Base-by-base conservation (phyloP, 176 grass and related monocot species). In the Zoysia pacifica region DNA sequence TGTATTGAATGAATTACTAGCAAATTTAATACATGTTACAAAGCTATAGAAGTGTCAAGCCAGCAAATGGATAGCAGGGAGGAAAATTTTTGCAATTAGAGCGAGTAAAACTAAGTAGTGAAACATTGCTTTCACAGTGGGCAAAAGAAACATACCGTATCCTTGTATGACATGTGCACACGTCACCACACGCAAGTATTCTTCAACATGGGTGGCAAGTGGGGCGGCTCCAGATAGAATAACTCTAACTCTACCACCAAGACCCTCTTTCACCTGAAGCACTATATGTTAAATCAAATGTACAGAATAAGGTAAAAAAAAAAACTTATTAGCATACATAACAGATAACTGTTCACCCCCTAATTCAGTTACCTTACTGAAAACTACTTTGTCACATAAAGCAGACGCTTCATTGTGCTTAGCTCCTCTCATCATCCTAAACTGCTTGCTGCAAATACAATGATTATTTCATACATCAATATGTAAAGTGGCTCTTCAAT, bases 151-250 rank as follows among this genome's bases (percentile, higher is more conserved):
- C 18, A 47, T 93, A 99, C 96, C 92, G 8, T 99, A 99, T 87
- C 96, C 96, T 87, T 95, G 96, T 77, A 95, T 58, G 67, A 99
- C 96, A 87, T 93, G 88, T 18, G 92, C 86, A 16, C 96, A 93
- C 36, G 93, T 89, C 67, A 95, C 92, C 80, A 99, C 96, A 61
- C 96, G 72, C 77, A 99, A 74, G 79, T 86, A 99, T 85, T 86
- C 62, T 90, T 99, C 96, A 41, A 99, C 90, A 80, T 99, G 92
- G 36, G 79, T 72, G 48, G 92, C 88, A 65, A 99, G 90, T 70
- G 96, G 96, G 50, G 93, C 93, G 54, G 90, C 96, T 90, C 96
- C 96, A 80, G 88, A 99, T 86, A 99, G 87, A 58, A 99, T 89
- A 73, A 99, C 69, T 41, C 90, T 82, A 16, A 99, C 88, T 52